Evolutionary conservation across 768 basidiomycete genomes (phyloP), one percentile per base, ranked within the genome.

Genomic region (Trametes elegans): DNA sequence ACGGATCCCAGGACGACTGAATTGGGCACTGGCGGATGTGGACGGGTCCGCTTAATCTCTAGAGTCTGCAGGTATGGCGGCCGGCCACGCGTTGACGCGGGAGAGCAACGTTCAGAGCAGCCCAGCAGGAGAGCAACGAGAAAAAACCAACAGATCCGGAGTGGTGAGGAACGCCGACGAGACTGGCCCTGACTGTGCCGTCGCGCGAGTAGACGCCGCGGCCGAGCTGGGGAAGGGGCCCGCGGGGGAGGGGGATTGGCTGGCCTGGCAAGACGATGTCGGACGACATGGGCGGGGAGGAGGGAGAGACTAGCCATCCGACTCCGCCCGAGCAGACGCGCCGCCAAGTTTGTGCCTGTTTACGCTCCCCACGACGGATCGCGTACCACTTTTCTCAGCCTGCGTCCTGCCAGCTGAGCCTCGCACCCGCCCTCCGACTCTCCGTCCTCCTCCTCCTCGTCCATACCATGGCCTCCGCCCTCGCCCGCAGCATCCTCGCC

Each of bases 1-100:
- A 97, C 79, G 26, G 82, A 83, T 24, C 93, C 94, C 32, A 95
- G 80, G 24, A 95, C 82, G 35, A 89, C 70, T n/a, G 90, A 84
- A 61, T 84, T 84, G 29, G 87, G 79, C 13, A 79, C 71, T 0
- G 92, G 92, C 1, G 90, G 87, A 67, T 82, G 85, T 0, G 88
- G 55, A 42, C 88, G 83, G 2, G 83, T 71, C 40, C 83, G 84
- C 51, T 79, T 75, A 58, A 91, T 85, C 21, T 81, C 73, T 58
- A 88, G 62, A 36, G 75, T 81, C 88, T 90, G 67, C 16, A 26
- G 26, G 27, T 34, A 45, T 59, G 42, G 40, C 54, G 46, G 19
- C 27, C 23, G 29, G 36, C 51, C 19, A 43, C n/a, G 54, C 41
- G 18, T 14, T 7, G 10, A 32, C 60, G 55, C 29, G 50, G 32